phyloP scores from a whole-genome alignment of 768 basidiomycete species.

The Pulveroboletus sp. region DNA sequence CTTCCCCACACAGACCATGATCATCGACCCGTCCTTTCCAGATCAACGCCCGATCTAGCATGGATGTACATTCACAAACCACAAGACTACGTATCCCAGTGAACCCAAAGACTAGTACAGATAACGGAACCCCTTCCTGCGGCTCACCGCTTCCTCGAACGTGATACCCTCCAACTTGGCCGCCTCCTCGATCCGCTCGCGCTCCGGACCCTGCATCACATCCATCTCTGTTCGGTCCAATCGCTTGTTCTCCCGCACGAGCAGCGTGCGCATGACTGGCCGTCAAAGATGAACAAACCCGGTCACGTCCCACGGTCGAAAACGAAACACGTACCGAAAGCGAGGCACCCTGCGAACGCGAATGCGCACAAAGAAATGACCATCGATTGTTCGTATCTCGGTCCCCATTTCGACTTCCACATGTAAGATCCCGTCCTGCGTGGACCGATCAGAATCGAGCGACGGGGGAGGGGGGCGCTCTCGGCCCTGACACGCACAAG shows the following conservation, averaged over 20 bases:
- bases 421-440: constrained; percentile 57
- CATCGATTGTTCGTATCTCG: constrained; percentile 60
- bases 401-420: constrained; percentile 61
- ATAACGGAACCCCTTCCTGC: constrained; percentile 56
- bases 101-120: constrained; percentile 36
- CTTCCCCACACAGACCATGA: no score
- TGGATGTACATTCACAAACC: no score
- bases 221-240: constrained; percentile 47
- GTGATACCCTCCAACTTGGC: constrained; percentile 56
- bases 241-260: constrained; percentile 48
- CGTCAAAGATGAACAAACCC: no score
- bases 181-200: constrained; percentile 52
- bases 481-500: constrained; percentile 38
- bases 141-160: constrained; percentile 55
- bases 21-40: no score
- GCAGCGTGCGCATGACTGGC: constrained; percentile 40
- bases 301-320: no score
- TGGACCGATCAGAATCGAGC: not conserved
- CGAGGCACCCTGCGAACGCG: constrained; percentile 29
- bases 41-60: no score
- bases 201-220: constrained; percentile 41
- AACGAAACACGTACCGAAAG: constrained; percentile 28
- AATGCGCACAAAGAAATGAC: constrained; percentile 41
- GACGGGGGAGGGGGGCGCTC: no score
- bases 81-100: no score